Evolutionary conservation across 495 filamentous ascomycete species (phyloP), one percentile per base, ranked within the genome.

Genomic region (Hypoxylon lenormandii): DNA sequence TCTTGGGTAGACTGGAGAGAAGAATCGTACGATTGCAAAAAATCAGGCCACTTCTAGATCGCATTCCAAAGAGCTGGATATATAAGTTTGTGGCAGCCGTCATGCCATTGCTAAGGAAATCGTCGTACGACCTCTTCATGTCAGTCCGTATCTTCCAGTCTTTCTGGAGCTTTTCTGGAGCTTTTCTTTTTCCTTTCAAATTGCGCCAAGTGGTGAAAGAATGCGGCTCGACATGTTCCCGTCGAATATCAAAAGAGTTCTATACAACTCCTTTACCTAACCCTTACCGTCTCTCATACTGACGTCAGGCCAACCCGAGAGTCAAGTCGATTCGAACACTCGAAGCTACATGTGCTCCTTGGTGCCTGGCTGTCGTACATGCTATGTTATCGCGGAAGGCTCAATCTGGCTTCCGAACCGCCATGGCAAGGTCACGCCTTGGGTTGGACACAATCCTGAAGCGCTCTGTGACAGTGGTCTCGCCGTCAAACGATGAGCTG

Each of bases 11-110:
- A 16, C 28, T 48, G 36, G 13, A 60, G 54, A 43, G 28, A 43
- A 56, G 28, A 60, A 53, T 69, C 69, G 64, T 69, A 72, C 50
- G 69, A 72, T 68, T 62, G n/a, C 16, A 60, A 64, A 60, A 60
- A 68, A 37, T 72, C 69, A 72, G 69, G 48, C 69, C 69, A 72
- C 60, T 68, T 66, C 36, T 28, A 26, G 18, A 64, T 57, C 36
- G 49, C 21, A 50, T 63, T 69, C 59, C 48, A 18, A 55, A 53
- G 64, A 57, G 52, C 54, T 68, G 64, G 50, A 64, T 72, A 68
- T 72, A 72, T 72, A 72, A 66, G 45, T 64, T 46, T 22, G 49
- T 28, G 23, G 46, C 40, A 49, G 54, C 69, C 63, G 69, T 64
- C 69, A 60, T 64, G 63, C 69, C 69, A 63, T 64, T 4, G 46